Conservation (phyloP, 495 filamentous ascomycete species). For the Parachaetomium inaequale region DNA sequence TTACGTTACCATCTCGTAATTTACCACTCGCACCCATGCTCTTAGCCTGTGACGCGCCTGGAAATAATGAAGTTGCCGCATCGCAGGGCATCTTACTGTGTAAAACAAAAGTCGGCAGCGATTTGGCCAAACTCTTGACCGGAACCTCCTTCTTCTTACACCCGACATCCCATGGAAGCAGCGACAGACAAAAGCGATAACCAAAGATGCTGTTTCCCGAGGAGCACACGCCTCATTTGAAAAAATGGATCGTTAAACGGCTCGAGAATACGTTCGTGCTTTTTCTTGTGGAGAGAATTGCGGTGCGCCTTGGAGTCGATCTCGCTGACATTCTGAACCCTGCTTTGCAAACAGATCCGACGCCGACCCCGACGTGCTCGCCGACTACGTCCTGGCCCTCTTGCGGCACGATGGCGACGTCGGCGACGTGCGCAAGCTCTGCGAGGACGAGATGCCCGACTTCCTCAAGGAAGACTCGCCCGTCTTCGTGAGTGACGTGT, state of each 20-base stretch:
- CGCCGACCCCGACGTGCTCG: slow-evolving; percentile 90
- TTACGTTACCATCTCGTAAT: neutral
- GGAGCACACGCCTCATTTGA: slow-evolving; percentile 66
- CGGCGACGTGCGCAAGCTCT: slow-evolving; percentile 68
- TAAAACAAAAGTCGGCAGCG: neutral
- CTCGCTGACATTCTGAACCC: slow-evolving; percentile 6
- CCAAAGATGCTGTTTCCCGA: slow-evolving; percentile 75
- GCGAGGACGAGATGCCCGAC: slow-evolving; percentile 75
- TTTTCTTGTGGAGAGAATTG: neutral
- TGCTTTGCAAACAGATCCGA: slow-evolving; percentile 66
- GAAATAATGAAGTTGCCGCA: neutral
- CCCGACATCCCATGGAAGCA: neutral
- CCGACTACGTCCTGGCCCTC: slow-evolving; percentile 93
- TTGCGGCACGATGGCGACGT: slow-evolving; percentile 73
- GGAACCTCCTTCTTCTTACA: neutral
- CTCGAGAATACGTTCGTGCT: slow-evolving; percentile 79
- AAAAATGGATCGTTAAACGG: slow-evolving; percentile 85
- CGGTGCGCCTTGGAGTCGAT: neutral
- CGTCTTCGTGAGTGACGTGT: slow-evolving; percentile 81
- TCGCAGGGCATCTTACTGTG: neutral
- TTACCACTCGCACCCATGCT: neutral
- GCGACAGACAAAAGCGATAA: neutral
- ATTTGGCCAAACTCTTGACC: neutral
- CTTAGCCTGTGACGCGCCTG: neutral
- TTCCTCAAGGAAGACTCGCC: slow-evolving; percentile 80